These are phyloP conservation scores for Phoma herbarum DNA, from an alignment of 2,329 filamentous ascomycete species.

Conservation along the genomic window DNA sequence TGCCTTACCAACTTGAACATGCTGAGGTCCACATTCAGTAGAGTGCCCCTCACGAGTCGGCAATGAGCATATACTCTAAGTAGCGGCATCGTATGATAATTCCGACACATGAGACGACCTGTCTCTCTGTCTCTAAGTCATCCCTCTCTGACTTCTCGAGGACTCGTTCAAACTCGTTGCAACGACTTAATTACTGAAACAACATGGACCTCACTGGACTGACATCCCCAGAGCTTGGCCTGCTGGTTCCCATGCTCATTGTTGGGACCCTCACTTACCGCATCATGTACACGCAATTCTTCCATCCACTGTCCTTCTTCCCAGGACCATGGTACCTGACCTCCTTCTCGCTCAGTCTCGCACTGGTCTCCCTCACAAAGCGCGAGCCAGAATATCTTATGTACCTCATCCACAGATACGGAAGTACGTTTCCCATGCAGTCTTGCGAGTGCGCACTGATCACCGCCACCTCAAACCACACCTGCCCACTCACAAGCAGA, in stretches of 20 bases:
- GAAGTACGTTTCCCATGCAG: conserved; percentile 28
- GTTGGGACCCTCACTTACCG: conserved; percentile 1
- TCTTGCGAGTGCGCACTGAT: background rate
- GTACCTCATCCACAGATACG: conserved; percentile 42
- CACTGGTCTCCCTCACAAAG: conserved; percentile 38
- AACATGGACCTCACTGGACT: background rate
- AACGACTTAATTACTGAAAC: background rate
- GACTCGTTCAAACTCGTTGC: background rate
- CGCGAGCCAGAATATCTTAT: conserved; percentile 43
- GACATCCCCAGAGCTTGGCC: background rate
- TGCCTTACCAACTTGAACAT: background rate
- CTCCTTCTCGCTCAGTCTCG: conserved; percentile 45
- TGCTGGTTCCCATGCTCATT: background rate
- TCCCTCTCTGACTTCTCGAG: background rate
- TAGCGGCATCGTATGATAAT: background rate
- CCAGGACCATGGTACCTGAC: conserved; percentile 55
- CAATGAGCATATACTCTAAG: background rate
- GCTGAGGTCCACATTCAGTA: background rate
- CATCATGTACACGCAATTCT: conserved; percentile 6
- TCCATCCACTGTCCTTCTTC: conserved; percentile 30
- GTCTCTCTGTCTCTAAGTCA: background rate
- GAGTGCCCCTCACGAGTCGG: background rate
- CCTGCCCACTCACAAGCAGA: conserved; percentile 4
- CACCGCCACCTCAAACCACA: background rate
- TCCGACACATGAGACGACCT: background rate